phyloP scores from a whole-genome alignment of 306 rosid species.

The Casuarina cunninghamiana region DNA sequence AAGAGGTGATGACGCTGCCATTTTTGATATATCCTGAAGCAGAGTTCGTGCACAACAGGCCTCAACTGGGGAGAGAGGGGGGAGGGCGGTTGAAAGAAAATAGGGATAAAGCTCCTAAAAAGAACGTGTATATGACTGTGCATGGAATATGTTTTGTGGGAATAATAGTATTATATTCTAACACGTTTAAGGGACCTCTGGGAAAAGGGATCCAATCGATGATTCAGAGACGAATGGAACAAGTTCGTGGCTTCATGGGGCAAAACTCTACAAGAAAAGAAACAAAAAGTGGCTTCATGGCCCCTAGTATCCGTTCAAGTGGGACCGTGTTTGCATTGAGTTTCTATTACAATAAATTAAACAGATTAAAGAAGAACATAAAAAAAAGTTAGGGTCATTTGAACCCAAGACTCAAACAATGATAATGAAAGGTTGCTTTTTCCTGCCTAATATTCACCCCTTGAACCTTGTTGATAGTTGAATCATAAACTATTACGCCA shows the following conservation, averaged over 20 bases:
- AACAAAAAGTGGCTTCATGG: too few relatives aligned
- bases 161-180: not conserved
- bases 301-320: not conserved
- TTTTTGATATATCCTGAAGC: slow-evolving; percentile 16
- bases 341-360: not conserved
- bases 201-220: not conserved
- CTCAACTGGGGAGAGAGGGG: not conserved
- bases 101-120: not conserved
- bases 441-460: too few relatives aligned
- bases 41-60: slow-evolving; percentile 6
- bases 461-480: too few relatives aligned
- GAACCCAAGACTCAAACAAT: too few relatives aligned
- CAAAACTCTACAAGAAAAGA: not conserved
- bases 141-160: slow-evolving; percentile 17
- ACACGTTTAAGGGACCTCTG: not conserved
- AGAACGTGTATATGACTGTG: slow-evolving; percentile 22
- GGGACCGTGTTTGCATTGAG: not conserved
- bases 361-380: not conserved
- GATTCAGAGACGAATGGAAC: slow-evolving; percentile 1
- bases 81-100: not conserved
- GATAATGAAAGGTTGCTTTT: too few relatives aligned
- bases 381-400: too few relatives aligned
- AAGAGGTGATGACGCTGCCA: slow-evolving; percentile 30
- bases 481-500: too few relatives aligned
- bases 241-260: not conserved